Base-by-base conservation (phyloP, 2,329 filamentous ascomycete species). In the Botrytis tulipae region DNA sequence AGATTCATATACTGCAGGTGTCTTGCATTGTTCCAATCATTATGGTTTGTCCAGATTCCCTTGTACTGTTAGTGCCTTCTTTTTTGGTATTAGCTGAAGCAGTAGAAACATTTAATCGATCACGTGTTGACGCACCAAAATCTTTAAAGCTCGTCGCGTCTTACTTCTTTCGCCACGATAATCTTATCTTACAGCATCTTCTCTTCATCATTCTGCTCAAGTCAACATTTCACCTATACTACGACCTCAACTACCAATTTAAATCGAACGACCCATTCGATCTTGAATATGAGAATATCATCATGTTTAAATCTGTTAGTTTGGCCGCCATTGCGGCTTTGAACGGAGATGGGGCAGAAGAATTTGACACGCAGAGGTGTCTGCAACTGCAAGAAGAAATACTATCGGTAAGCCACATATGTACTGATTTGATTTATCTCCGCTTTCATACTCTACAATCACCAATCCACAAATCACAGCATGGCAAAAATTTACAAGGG, bases 301-400 rank as follows among this genome's bases (percentile, higher is more conserved):
- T 16, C 32, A 71, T 73, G 59, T 73, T 35, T 57, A 35, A 12
- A n/a, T 46, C 46, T 20, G 61, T 10, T 44, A 20, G n/a, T 46
- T 25, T 66, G 37, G 74, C 74, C 61, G 75, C 73, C 29, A 16
- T 70, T 71, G 75, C 74, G 22, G 73, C 75, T 57, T 18, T 75
- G 22, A 70, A 75, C 44, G 75, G 73, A 9, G 62, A 73, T 46
- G 62, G 60, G 7, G 10, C 7, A 40, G 46, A 67, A 6, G 73
- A 76, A n/a, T 76, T 72, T n/a, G 76, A 78, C 18, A 76, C 76
- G 18, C 77, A 78, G 70, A 22, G 61, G 37, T 78, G 76, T 42
- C 14, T 54, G 22, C 25, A 66, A 8, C 40, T 75, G 37, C 74
- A 76, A 54, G 63, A 73, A 16, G 37, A 73, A 37, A 57, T 77